phyloP scores from a whole-genome alignment of 2,329 filamentous ascomycete species.

The Fusarium sp. region DNA sequence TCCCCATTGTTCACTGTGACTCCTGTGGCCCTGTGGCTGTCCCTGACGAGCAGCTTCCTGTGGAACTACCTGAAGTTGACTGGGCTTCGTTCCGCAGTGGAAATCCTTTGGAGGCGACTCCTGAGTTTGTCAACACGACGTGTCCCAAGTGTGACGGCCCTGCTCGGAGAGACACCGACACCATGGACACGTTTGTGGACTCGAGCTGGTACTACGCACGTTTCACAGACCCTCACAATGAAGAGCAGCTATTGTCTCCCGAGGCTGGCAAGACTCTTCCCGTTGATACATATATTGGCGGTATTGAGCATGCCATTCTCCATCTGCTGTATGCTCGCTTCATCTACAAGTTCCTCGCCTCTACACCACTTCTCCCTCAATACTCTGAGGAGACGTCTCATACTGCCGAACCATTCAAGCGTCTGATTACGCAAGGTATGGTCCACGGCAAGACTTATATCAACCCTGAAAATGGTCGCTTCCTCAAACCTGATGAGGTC shows the following conservation, averaged over 20 bases:
- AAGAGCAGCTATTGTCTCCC: slow-evolving; percentile 70
- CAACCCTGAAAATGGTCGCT: slow-evolving; percentile 79
- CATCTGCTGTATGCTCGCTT: slow-evolving; percentile 92
- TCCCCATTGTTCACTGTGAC: slow-evolving; percentile 86
- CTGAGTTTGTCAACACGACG: slow-evolving; percentile 78
- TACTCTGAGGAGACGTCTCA: slow-evolving; percentile 47
- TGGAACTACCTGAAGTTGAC: slow-evolving; percentile 77
- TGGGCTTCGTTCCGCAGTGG: slow-evolving; percentile 78
- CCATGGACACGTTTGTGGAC: slow-evolving; percentile 97
- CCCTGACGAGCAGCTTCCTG: slow-evolving; percentile 80
- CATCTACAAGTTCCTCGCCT: slow-evolving; percentile 86
- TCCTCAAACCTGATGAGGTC: slow-evolving; percentile 81
- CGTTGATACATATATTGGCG: slow-evolving; percentile 90
- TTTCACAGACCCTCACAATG: slow-evolving; percentile 79
- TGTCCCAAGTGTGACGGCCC: slow-evolving; percentile 80
- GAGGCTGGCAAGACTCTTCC: slow-evolving; percentile 71
- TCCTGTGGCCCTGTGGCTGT: slow-evolving; percentile 85
- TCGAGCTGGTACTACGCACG: slow-evolving; percentile 94
- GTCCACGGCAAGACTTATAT: slow-evolving; percentile 88
- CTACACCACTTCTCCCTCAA: slow-evolving; percentile 61
- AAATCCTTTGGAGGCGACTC: slow-evolving; percentile 79
- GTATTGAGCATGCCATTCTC: slow-evolving; percentile 90
- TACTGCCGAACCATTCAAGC: slow-evolving; percentile 80
- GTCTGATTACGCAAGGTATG: slow-evolving; percentile 91
- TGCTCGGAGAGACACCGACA: slow-evolving; percentile 88